phyloP scores from a whole-genome alignment of 2,329 filamentous ascomycete genomes.

The Fonsecaea nubica region DNA sequence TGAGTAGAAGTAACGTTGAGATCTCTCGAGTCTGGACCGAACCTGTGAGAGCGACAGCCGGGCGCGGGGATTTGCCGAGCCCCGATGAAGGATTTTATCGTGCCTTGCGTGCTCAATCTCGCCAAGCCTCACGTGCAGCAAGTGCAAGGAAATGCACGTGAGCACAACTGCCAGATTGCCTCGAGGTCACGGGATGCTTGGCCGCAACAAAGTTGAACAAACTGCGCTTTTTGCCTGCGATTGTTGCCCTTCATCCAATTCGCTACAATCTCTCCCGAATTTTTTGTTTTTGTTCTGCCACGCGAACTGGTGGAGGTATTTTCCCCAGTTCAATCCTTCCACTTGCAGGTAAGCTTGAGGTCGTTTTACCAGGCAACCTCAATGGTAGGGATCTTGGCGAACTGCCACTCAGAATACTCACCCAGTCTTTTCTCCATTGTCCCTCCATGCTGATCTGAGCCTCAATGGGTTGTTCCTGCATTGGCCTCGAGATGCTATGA shows the following conservation, averaged over 20 bases:
- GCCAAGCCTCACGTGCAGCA: not conserved
- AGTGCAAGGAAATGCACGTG: not conserved
- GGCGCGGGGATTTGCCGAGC: slow-evolving; percentile 1
- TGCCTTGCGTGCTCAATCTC: not conserved
- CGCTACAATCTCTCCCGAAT: not conserved
- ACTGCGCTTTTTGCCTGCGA: not conserved
- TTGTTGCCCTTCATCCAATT: not conserved
- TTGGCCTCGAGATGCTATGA: slow-evolving; percentile 26
- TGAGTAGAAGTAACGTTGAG: not conserved
- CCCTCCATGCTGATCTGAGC: slow-evolving; percentile 6
- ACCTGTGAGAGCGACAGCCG: slow-evolving; percentile 4
- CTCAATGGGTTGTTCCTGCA: slow-evolving; percentile 30
- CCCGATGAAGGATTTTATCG: not conserved
- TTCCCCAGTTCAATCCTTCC: not conserved
- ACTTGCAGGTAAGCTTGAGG: not conserved
- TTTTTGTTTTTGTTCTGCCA: not conserved
- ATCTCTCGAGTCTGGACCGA: not conserved
- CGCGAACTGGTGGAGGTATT: not conserved
- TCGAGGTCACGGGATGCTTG: not conserved
- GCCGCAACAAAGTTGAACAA: not conserved
- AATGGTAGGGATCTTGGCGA: not conserved
- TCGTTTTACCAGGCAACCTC: not conserved
- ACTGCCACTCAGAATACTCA: not conserved
- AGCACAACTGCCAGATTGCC: not conserved
- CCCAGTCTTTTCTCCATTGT: not conserved